Percentiles rank a stretch among this genome's conserved stretches.
Evolutionary conservation across 2,329 filamentous ascomycete genomes (phyloP).

Genomic region (Rutstroemia sp.): DNA sequence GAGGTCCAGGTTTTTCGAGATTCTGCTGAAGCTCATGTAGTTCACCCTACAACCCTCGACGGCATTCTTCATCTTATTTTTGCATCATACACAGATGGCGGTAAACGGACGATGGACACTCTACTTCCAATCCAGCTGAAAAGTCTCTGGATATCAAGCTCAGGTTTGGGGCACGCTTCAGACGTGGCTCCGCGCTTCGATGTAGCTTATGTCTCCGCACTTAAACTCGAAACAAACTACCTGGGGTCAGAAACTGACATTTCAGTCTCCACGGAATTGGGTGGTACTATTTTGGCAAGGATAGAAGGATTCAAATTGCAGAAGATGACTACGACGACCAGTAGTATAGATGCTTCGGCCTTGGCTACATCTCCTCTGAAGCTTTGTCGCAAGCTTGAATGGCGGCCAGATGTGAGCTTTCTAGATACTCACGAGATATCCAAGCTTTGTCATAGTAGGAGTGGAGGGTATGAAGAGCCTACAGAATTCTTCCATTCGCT

Average conservation of each 20-base stretch:
- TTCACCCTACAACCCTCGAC: conserved; percentile 51
- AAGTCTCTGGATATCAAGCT: neutral
- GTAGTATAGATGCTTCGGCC: neutral
- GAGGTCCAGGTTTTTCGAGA: conserved; percentile 27
- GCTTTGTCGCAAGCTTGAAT: neutral
- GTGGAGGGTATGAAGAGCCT: neutral
- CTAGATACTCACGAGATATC: neutral
- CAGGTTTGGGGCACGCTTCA: neutral
- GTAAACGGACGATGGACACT: neutral
- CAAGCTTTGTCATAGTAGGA: neutral
- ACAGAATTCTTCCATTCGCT: neutral
- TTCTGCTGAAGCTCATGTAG: conserved; percentile 36
- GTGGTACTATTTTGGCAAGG: neutral
- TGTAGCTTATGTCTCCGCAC: neutral
- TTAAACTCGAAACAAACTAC: neutral
- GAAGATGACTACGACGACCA: neutral
- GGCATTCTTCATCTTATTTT: conserved; percentile 30
- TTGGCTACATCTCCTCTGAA: neutral
- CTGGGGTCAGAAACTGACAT: neutral
- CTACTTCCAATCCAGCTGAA: neutral
- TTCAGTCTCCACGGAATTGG: neutral
- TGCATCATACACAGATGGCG: conserved; percentile 14
- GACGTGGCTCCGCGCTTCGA: neutral
- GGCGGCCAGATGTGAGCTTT: neutral
- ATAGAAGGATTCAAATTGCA: neutral